These are phyloP conservation scores for Colletotrichum gigasporum DNA, from an alignment of 2,329 filamentous ascomycete species.

Conservation along the genomic window DNA sequence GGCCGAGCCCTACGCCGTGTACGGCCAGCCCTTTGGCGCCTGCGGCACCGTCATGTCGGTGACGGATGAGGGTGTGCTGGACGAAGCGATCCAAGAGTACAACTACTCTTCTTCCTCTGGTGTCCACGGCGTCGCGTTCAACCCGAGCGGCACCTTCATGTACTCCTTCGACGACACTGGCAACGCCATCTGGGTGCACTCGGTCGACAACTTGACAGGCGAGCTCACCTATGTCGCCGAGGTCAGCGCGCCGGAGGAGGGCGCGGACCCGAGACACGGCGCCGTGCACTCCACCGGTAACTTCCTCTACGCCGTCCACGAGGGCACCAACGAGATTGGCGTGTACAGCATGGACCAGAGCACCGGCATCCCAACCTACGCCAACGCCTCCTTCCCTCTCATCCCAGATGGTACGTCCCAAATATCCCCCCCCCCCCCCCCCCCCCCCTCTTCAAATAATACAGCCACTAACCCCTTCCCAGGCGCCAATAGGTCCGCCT, in stretches of 20 bases:
- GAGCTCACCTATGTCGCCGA: neutral
- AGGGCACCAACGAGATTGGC: neutral
- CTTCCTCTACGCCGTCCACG: neutral
- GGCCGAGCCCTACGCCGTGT: neutral
- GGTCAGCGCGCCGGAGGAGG: neutral
- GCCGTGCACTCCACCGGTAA: neutral
- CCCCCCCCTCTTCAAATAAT: too few species aligned
- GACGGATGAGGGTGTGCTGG: neutral
- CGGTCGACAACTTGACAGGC: neutral
- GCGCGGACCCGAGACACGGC: neutral
- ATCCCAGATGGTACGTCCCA: neutral
- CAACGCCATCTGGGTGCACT: slow-evolving; percentile 2
- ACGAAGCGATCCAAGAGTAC: slow-evolving; percentile 6
- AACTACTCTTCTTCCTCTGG: slow-evolving; percentile 7
- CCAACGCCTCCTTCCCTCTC: neutral
- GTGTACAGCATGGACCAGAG: neutral
- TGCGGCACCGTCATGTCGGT: slow-evolving; percentile 16
- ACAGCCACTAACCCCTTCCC: neutral
- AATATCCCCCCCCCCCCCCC: too few species aligned
- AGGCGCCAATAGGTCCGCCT: neutral
- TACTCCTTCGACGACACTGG: neutral
- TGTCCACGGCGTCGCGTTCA: neutral
- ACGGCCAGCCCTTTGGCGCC: slow-evolving; percentile 2
- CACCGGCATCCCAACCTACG: neutral
- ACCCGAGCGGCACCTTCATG: neutral